phyloP scores from a whole-genome alignment of 1,284 basidiomycete species.

The Papiliotrema flavescens region DNA sequence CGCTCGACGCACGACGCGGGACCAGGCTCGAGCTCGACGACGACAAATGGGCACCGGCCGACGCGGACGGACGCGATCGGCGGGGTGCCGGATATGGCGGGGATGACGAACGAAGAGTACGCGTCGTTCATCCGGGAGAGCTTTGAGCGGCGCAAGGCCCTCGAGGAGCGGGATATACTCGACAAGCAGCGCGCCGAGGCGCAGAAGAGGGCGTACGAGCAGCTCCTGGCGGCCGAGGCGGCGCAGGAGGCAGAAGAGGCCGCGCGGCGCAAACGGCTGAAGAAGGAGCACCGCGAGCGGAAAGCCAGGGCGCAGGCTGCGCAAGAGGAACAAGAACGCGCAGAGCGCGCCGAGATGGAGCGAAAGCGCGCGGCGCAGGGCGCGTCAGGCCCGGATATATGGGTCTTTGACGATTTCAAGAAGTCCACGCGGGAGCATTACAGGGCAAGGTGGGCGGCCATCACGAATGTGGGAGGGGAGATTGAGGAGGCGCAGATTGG shows the following conservation, averaged over 20 bases:
- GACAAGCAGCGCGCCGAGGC: not conserved
- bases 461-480: slow-evolving; percentile 12
- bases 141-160: slow-evolving; percentile 18
- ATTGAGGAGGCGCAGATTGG: slow-evolving; percentile 17
- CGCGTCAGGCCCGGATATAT: not conserved
- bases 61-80: not conserved
- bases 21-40: not conserved
- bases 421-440: slow-evolving; percentile 14
- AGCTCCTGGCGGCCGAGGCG: slow-evolving; percentile 13
- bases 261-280: not conserved
- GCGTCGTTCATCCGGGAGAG: slow-evolving; percentile 21
- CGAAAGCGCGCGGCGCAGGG: not conserved
- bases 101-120: slow-evolving; percentile 29
- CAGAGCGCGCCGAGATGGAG: not conserved
- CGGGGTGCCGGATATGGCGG: slow-evolving; percentile 18
- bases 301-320: not conserved
- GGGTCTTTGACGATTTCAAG: not conserved
- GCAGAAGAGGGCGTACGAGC: slow-evolving; percentile 6
- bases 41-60: not conserved
- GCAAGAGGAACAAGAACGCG: not conserved
- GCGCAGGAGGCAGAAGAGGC: slow-evolving; percentile 7
- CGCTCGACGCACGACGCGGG: not conserved
- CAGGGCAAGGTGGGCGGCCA: slow-evolving; percentile 13
- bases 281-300: slow-evolving; percentile 1
- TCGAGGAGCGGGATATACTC: slow-evolving; percentile 11